Evolutionary conservation across 805 yeast species (phyloP), one percentile per base, ranked within the genome.

Genomic region (Sungouiozyma ichnusensis): DNA sequence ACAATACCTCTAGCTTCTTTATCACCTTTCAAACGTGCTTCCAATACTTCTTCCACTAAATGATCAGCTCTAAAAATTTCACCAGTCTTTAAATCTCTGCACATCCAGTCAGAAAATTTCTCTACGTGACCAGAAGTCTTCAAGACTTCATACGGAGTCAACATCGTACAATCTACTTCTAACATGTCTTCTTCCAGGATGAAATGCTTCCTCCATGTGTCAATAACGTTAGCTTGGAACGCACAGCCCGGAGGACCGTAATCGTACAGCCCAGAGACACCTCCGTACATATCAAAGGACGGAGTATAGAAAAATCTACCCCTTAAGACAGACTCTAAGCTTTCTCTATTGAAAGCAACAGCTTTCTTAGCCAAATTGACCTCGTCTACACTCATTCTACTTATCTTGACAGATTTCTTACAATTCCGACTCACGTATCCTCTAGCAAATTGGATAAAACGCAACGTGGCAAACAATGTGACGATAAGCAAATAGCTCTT

Each of bases 231-330:
- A 57, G 97, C 95, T 72, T 90, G 97, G 67, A 92, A 77, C 11
- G 97, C 94, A 71, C 97, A 90, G 48, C 98, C 98, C 63, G 98
- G 97, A 49, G 99, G 99, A 69, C 99, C 99, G 62, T 88, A 92
- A 65, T 92, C 99, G 65, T 85, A 92, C 45, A 92, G 73, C 51
- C 99, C 99, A 38, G 96, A 85, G 37, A 92, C 97, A 65, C 98
- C 98, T 53, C 98, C 98, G 64, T 92, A 92, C 49, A 90, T 77
- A 63, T 92, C 98, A 58, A 92, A 92, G 31, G 97, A 81, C 50
- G 99, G 99, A 15, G 97, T 96, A 63, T 77, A 94, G 68, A 92
- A 92, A 72, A 92, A 92, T 63, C 99, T 79, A 65, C 97, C 81
- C 66, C 90, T 92, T 56, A 92, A 71, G 44, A 88, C 85, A 63